Evolutionary conservation across 257 asterid genomes (phyloP), one percentile per base, ranked within the genome.

Genomic region (Sherardia arvensis): DNA sequence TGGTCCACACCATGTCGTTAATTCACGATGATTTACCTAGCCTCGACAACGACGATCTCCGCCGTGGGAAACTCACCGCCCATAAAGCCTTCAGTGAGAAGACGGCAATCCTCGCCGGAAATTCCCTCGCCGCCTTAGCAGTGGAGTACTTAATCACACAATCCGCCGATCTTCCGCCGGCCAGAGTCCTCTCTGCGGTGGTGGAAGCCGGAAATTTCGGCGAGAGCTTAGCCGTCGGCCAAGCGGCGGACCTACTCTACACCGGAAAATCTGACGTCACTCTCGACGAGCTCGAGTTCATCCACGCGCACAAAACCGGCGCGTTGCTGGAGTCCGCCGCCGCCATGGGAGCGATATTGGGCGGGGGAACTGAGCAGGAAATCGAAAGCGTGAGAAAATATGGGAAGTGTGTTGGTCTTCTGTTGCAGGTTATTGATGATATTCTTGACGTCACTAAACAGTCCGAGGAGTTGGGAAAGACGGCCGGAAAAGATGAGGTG

Each of bases 11-110:
- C 8, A 82, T 81, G 89, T 82, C 91, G 1, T 71, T 81, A 22
- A 85, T 88, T 64, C 96, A 85, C 66, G 96, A 84, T 30, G 96
- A 88, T 53, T 53, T 88, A 59, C 96, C 96, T 1, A 80, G 94
- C 53, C 84, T 88, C 89, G 91, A 85, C 70, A 79, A 85, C 69
- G 91, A 84, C 70, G 91, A 82, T 57, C 82, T 85, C 71, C 91
- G 96, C 55, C 87, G 96, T 15, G 94, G 96, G 4, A 88, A 79
- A 64, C 90, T 86, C 21, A 82, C 94, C 4, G 80, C 78, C 59
- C 96, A 88, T 68, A 84, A 71, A 59, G 84, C 76, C 20, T 88
- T 68, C 66, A 94, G 96, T 25, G 91, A 84, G 73, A 81, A 84
- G 65, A 80, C 82, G 74, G 92, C 94, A 20, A 83, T 85, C 15